Base-by-base conservation (phyloP, 2,329 filamentous ascomycete species). In the Fusarium sp. region DNA sequence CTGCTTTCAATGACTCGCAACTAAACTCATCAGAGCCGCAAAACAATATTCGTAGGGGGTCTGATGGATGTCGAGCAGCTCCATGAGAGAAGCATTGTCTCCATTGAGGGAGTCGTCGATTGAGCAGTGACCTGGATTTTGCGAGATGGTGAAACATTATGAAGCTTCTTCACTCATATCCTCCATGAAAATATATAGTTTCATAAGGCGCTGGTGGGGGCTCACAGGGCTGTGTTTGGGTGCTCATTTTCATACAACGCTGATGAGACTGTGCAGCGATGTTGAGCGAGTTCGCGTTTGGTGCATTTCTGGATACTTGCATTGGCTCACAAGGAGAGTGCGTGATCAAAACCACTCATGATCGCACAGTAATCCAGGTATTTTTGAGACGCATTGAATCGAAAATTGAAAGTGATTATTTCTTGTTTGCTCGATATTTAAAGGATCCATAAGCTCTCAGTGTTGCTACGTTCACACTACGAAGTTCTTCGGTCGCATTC, bases 11-110 rank as follows among this genome's bases (percentile, higher is more conserved):
- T 2, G 94, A 94, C 55, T 87, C 88, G 75, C 92, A 92, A 82
- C 95, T 98, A 81, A 98, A 97, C 3, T 90, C 86, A 79, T 99
- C 96, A 4, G 95, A 96, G 68, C 96, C 96, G 81, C 95, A 98
- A 82, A 98, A 99, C 5, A 99, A 87, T 57, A 99, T 94, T 36
- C 91, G 88, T 34, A 99, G 85, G 4, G 94, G 92, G 6, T 89
- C 85, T 0, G 85, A 83, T 15, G 65, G 16, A 40, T 47, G 69
- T 23, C 43, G 34, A 30, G 62, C 47, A 10, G 56, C 37, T 12
- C 48, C 62, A 13, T 72, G 70, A 11, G 76, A 75, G 16, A 73
- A 63, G 48, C 57, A 62, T 64, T 58, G 73, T 18, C 47, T 59
- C 57, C 65, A 57, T 56, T 53, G 39, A 23, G 57, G 13, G 23